phyloP scores from a whole-genome alignment of 2,329 filamentous ascomycete genomes.

The Diaporthe batatas region DNA sequence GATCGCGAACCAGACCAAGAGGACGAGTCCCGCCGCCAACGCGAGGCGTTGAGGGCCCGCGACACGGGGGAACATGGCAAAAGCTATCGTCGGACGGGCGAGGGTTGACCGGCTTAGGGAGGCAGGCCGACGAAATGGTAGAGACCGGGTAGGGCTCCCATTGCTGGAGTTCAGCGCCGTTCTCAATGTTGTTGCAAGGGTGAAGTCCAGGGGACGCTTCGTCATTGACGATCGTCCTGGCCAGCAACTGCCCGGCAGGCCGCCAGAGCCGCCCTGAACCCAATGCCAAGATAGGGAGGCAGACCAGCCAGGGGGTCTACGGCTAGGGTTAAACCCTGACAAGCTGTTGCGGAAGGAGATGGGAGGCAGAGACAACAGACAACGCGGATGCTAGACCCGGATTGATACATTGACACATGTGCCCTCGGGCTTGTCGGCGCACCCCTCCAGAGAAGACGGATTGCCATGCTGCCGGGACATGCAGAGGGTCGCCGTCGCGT shows the following conservation, averaged over 20 bases:
- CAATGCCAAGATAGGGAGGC: constrained; percentile 7
- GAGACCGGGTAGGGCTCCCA: constrained; percentile 7
- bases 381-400: not conserved
- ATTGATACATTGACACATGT: not conserved
- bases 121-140: constrained; percentile 3
- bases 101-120: not conserved
- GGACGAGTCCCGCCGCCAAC: constrained; percentile 30
- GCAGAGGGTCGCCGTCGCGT: not conserved
- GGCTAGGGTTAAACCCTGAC: constrained; percentile 9
- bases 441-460: not conserved
- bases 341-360: too few relatives aligned
- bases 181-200: not conserved
- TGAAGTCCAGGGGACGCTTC: not conserved
- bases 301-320: not conserved
- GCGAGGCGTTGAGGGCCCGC: constrained; percentile 39
- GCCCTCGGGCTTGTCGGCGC: not conserved
- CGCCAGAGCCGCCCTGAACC: not conserved
- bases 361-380: not conserved
- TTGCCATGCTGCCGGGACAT: not conserved
- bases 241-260: not conserved
- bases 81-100: constrained; percentile 15
- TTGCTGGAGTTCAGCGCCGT: constrained; percentile 14
- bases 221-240: constrained; percentile 8
- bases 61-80: constrained; percentile 40
- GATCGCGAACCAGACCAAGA: constrained; percentile 42